Conservation (phyloP, 1,284 basidiomycete species). For the Meira miltonrushii region DNA sequence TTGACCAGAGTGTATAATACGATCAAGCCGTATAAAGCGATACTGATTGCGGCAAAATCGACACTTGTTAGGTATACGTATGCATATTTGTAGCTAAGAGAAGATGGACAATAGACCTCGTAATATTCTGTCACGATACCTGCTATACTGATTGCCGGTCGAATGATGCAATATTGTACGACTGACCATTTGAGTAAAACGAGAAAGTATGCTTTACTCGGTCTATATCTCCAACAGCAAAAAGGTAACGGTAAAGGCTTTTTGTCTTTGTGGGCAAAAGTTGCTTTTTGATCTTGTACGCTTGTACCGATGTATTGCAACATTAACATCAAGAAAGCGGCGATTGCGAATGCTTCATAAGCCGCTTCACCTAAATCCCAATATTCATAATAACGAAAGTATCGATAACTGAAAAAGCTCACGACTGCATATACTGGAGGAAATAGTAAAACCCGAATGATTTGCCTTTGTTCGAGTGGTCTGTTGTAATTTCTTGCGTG, state of each 20-base stretch:
- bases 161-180: slow-evolving; percentile 26
- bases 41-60: slow-evolving; percentile 23
- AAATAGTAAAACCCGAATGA: slow-evolving; percentile 55
- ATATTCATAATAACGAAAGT: slow-evolving; percentile 53
- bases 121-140: slow-evolving; percentile 24
- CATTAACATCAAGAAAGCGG: slow-evolving; percentile 61
- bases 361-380: slow-evolving; percentile 64
- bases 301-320: slow-evolving; percentile 76
- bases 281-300: slow-evolving; percentile 59
- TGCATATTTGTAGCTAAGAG: slow-evolving; percentile 22
- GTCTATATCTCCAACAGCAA: slow-evolving; percentile 37
- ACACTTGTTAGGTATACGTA: slow-evolving; percentile 23
- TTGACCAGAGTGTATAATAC: slow-evolving; percentile 74
- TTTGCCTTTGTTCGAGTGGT: slow-evolving; percentile 67
- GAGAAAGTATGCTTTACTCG: slow-evolving; percentile 31
- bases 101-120: slow-evolving; percentile 21
- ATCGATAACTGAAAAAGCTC: slow-evolving; percentile 3
- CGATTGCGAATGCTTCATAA: slow-evolving; percentile 66
- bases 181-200: slow-evolving; percentile 28
- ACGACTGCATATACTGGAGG: slow-evolving; percentile 37
- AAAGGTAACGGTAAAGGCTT: slow-evolving; percentile 68
- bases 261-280: slow-evolving; percentile 75
- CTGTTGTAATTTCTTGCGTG: slow-evolving; percentile 63
- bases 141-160: slow-evolving; percentile 22
- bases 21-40: slow-evolving; percentile 51